Conservation (phyloP, 768 basidiomycete genomes). For the Hypholoma fasciculare region DNA sequence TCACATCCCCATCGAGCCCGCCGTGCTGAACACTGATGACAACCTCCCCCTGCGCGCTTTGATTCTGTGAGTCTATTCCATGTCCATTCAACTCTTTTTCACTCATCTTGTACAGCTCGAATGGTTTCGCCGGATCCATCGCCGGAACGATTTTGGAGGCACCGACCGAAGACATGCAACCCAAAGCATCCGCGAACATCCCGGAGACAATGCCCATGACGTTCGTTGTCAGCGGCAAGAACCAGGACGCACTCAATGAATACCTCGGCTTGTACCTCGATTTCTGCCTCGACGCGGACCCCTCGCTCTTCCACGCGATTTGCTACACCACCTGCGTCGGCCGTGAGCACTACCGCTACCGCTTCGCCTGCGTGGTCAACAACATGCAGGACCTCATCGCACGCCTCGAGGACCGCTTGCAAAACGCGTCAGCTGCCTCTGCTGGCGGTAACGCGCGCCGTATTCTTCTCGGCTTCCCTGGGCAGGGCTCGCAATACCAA, state of each 20-base stretch:
- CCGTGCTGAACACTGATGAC: constrained; percentile 15
- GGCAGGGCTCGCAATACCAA: constrained; percentile 36
- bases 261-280: constrained; percentile 32
- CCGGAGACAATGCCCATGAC: constrained; percentile 21
- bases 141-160: constrained; percentile 32
- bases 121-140: constrained; percentile 37
- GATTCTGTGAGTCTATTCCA: constrained; percentile 25
- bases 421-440: constrained; percentile 9
- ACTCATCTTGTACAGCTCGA: constrained; percentile 23
- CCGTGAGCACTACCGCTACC: constrained; percentile 33
- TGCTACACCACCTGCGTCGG: constrained; percentile 37
- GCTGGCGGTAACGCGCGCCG: constrained; percentile 18
- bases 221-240: constrained; percentile 37
- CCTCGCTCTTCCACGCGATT: constrained; percentile 27
- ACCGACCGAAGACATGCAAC: constrained; percentile 18
- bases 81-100: background rate
- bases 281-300: constrained; percentile 24
- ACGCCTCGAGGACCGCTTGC: constrained; percentile 25
- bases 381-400: constrained; percentile 32
- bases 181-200: constrained; percentile 8
- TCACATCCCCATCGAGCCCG: constrained; percentile 24
- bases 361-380: constrained; percentile 30
- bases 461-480: constrained; percentile 34
- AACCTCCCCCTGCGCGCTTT: constrained; percentile 24
- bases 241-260: constrained; percentile 24